Evolutionary conservation across 116 monocot species (phyloP).

Genomic region (Dioscorea cayenensis): DNA sequence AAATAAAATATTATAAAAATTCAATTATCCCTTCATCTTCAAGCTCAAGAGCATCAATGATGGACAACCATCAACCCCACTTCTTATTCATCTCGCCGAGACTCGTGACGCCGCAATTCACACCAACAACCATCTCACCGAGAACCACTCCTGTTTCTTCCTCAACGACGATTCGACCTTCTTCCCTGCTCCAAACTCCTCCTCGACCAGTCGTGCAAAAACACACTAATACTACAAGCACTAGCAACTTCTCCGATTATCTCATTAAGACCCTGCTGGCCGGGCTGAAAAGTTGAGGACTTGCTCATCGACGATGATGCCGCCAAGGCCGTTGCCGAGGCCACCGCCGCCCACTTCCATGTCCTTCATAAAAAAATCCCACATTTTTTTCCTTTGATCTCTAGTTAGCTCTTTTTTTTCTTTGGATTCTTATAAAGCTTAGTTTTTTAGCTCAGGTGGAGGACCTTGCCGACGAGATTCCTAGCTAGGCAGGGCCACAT

Average conservation of each 20-base stretch:
- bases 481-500: conserved; percentile 23
- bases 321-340: conserved; percentile 1
- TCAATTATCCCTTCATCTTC: too few relatives aligned
- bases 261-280: conserved; percentile 45
- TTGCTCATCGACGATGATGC: conserved; percentile 29
- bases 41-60: too few relatives aligned
- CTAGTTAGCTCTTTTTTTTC: too few relatives aligned
- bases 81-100: conserved; percentile 52
- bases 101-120: conserved; percentile 50
- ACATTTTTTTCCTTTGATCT: not conserved
- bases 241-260: conserved; percentile 38
- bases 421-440: not conserved
- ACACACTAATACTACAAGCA: not conserved
- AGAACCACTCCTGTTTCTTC: conserved; percentile 45
- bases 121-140: conserved; percentile 24
- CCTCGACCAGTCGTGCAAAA: not conserved
- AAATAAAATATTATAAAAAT: too few relatives aligned
- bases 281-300: conserved; percentile 53
- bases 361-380: not conserved
- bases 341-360: conserved; percentile 3
- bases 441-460: conserved; percentile 13
- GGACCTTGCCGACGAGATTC: conserved; percentile 10
- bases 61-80: too few relatives aligned
- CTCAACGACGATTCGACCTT: conserved; percentile 30
- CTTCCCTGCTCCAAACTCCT: conserved; percentile 5